Evolutionary conservation across 768 basidiomycete species (phyloP).

Genomic region (Suillus plorans): DNA sequence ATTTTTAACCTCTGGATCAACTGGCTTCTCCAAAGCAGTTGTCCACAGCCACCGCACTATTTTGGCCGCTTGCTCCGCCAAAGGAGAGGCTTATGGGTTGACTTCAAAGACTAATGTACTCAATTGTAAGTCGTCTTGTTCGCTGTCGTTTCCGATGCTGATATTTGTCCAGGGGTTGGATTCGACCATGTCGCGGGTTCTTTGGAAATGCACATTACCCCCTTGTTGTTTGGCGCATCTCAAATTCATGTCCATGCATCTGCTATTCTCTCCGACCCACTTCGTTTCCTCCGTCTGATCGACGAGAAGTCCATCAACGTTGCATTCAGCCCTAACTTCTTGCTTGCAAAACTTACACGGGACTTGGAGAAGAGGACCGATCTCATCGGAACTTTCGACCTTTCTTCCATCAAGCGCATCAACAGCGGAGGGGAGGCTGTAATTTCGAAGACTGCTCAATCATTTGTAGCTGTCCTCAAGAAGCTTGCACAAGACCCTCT

Average conservation of each 20-base stretch:
- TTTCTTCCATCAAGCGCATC: slow-evolving; percentile 33
- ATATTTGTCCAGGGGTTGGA: slow-evolving; percentile 30
- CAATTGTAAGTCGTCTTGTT: slow-evolving; percentile 29
- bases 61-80: slow-evolving; percentile 31
- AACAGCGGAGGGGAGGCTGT: slow-evolving; percentile 46
- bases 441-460: slow-evolving; percentile 35
- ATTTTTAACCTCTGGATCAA: slow-evolving; percentile 33
- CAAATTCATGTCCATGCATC: not conserved
- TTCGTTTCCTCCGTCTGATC: slow-evolving; percentile 15
- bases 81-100: slow-evolving; percentile 32
- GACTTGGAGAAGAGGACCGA: slow-evolving; percentile 27
- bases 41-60: slow-evolving; percentile 33
- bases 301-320: slow-evolving; percentile 32
- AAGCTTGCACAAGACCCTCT: slow-evolving; percentile 17
- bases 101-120: slow-evolving; percentile 31
- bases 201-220: slow-evolving; percentile 38
- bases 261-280: slow-evolving; percentile 1
- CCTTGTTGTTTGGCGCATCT: slow-evolving; percentile 16
- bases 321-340: slow-evolving; percentile 41
- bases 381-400: slow-evolving; percentile 27
- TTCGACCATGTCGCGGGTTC: slow-evolving; percentile 45
- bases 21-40: slow-evolving; percentile 36
- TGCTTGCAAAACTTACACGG: slow-evolving; percentile 38
- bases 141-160: not conserved
- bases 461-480: slow-evolving; percentile 33